Base-by-base conservation (phyloP, 2,329 filamentous ascomycete species). In the Trichoderma semiorbis region DNA sequence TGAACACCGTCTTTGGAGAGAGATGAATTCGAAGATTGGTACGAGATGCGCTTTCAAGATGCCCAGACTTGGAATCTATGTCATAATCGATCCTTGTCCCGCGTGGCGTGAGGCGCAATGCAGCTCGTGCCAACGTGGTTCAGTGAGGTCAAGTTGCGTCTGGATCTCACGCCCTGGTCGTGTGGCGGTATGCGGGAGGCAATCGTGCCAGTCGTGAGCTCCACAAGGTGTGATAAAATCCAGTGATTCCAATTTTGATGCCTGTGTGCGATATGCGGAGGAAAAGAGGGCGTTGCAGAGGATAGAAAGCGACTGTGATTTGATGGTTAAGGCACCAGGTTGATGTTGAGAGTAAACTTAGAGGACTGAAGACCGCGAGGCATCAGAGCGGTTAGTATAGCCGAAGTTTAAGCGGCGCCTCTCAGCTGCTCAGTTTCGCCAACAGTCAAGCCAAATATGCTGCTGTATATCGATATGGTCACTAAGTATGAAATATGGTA, bases 401-500 rank as follows among this genome's bases (percentile, higher is more conserved):
- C 70, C 70, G 70, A 63, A 5, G 61, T 69, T 72, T 72, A 72
- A 69, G 65, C 71, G 65, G 30, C 60, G 21, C 43, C 47, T 58
- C 28, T 69, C 57, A 69, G 65, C 53, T 47, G 39, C 18, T 47
- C 39, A 7, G 39, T 7, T 2, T 21, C 8, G 18, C 18, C 16
- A 18, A 7, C 36, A 18, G 36, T 43, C 36, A 43, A 43, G 3
- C 36, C 36, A 43, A 43, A 18, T 18, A 18, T 43, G 36, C 16
- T 18, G 36, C 16, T 18, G 16, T 4, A 18, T 16, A 7, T 43
- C 16, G 7, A 8, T 18, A 43, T 43, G 16, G 36, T 8, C 36
- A 4, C 6, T 3, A 21, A 21, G n/a, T 47, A 21, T 47, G 43
- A 10, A n/a, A 50, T 50, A 21, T 21, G 10, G 5, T 50, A 21